Evolutionary conservation across 1,284 basidiomycete genomes (phyloP), one percentile per base, ranked within the genome.

Genomic region (Leccinum laetum): DNA sequence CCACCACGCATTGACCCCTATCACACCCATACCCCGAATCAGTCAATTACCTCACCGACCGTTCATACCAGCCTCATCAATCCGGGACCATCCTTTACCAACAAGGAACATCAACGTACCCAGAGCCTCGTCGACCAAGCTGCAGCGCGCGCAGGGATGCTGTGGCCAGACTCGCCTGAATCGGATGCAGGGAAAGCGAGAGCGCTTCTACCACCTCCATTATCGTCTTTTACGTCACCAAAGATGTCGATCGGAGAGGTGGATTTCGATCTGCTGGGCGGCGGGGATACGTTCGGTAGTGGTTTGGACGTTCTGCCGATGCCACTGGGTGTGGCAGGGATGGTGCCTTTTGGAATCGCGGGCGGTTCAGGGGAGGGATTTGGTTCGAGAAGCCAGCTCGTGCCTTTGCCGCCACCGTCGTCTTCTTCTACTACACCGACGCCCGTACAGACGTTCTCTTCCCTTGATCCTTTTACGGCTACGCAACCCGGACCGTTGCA

Each of bases 161-260:
- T 67, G 60, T 91, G 89, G 89, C 87, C 88, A n/a, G 83, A 85
- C 26, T 85, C 87, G 10, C 80, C 74, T 1, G 60, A 26, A 9
- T 39, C 21, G 4, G 37, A 63, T 2, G 61, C 61, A 52, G 21
- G 46, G 13, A 29, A 29, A 21, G 18, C 52, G 24, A 61, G 0
- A 41, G 10, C 60, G 5, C 74, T 67, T 41, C 67, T 66, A 35
- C 66, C 83, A 2, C 85, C 87, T 8, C 85, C 86, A 0, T 83
- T 84, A 0, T 83, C 84, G 10, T 78, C 80, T 21, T 49, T 49
- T 21, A 35, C 53, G 16, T 82, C 84, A 21, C 81, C 82, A 10
- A 64, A 21, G 57, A 55, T 60, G 5, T 35, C 59, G 29, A 60
- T 21, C 13, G 58, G 62, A 53, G 59, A 46, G 39, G 65, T 58